phyloP scores from a whole-genome alignment of 768 basidiomycete species.

The Leccinellum albellum region DNA sequence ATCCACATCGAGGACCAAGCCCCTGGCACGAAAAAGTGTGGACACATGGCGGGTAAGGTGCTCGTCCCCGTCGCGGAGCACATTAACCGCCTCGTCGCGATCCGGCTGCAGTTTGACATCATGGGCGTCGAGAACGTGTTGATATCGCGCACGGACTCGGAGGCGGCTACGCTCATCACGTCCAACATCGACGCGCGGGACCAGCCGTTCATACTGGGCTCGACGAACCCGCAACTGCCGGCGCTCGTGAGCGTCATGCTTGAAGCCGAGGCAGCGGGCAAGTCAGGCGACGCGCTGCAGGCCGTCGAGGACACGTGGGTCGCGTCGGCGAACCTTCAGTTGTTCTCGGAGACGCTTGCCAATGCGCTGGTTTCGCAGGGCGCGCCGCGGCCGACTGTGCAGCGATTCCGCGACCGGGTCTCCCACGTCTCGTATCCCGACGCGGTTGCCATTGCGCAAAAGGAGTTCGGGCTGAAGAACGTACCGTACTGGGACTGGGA shows the following conservation, averaged over 20 bases:
- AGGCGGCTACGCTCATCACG: slow-evolving; percentile 95
- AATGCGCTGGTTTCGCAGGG: slow-evolving; percentile 63
- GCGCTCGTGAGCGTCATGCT: slow-evolving; percentile 80
- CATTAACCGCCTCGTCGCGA: slow-evolving; percentile 95
- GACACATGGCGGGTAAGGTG: slow-evolving; percentile 94
- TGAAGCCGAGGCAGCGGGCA: slow-evolving; percentile 78
- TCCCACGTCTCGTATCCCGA: slow-evolving; percentile 65
- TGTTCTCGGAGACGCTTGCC: slow-evolving; percentile 73
- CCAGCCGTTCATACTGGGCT: slow-evolving; percentile 94
- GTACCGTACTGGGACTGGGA: slow-evolving; percentile 96
- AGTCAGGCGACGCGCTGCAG: slow-evolving; percentile 77
- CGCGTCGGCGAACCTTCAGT: slow-evolving; percentile 66
- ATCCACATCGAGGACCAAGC: slow-evolving; percentile 99
- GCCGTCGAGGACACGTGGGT: slow-evolving; percentile 88
- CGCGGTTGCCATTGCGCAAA: slow-evolving; percentile 72
- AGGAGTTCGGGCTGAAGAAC: slow-evolving; percentile 67
- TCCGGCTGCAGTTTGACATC: slow-evolving; percentile 95
- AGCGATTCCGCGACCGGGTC: slow-evolving; percentile 61
- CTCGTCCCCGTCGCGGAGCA: slow-evolving; percentile 97
- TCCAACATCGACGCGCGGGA: slow-evolving; percentile 97
- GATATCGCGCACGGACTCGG: slow-evolving; percentile 93
- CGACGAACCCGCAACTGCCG: slow-evolving; percentile 67
- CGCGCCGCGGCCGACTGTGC: slow-evolving; percentile 42
- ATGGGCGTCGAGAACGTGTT: slow-evolving; percentile 97
- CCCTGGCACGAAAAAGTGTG: slow-evolving; percentile 94